phyloP scores from a whole-genome alignment of 2,329 filamentous ascomycete species.

The Westerdykella aurantiaca region DNA sequence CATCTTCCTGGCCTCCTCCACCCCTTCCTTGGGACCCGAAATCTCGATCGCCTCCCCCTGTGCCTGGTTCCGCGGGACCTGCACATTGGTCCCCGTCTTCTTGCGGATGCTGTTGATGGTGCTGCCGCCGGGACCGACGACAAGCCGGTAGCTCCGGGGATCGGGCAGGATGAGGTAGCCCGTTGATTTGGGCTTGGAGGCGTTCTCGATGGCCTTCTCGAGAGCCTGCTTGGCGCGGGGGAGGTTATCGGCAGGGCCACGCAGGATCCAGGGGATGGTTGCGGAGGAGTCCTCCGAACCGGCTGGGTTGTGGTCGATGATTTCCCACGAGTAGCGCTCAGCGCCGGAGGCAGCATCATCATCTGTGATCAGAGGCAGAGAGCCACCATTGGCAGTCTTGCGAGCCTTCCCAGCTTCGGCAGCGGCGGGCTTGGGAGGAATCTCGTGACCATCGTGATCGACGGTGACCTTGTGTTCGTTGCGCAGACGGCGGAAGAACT shows the following conservation, averaged over 20 bases:
- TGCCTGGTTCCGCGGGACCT: constrained; percentile 76
- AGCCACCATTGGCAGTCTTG: constrained; percentile 53
- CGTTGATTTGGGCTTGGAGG: constrained; percentile 62
- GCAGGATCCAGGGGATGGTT: constrained; percentile 84
- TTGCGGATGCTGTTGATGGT: constrained; percentile 91
- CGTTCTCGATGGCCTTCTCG: constrained; percentile 65
- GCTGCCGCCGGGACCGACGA: constrained; percentile 82
- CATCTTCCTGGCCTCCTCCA: constrained; percentile 81
- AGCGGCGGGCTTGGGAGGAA: constrained; percentile 63
- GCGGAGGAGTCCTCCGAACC: constrained; percentile 45
- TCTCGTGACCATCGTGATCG: constrained; percentile 76
- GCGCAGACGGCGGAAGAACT: constrained; percentile 86
- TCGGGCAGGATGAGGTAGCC: constrained; percentile 90
- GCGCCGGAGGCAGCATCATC: constrained; percentile 54
- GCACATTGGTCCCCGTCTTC: constrained; percentile 88
- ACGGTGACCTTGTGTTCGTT: constrained; percentile 85
- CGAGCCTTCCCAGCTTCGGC: constrained; percentile 42
- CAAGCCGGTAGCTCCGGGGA: constrained; percentile 78
- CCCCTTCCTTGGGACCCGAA: constrained; percentile 67
- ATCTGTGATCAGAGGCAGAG: constrained; percentile 89
- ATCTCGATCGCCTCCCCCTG: constrained; percentile 83
- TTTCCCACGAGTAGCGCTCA: constrained; percentile 74
- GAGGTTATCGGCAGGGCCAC: constrained; percentile 70
- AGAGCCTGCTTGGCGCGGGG: constrained; percentile 74
- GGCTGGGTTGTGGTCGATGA: constrained; percentile 58